These are phyloP conservation scores for Quercus lobata DNA, from an alignment of 331 rosid species.

Conservation along the genomic window DNA sequence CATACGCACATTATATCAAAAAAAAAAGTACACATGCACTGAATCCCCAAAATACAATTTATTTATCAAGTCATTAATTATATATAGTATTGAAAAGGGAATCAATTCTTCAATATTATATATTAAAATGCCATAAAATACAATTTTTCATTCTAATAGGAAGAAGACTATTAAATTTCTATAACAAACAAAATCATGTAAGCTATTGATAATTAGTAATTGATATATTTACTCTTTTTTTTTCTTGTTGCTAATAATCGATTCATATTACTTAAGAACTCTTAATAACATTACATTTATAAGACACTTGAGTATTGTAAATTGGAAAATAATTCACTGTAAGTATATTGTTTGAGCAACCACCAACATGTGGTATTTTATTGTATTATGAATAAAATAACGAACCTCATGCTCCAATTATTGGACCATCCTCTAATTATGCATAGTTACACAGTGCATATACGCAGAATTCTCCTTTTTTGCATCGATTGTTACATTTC, in stretches of 20 bases:
- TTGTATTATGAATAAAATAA: conserved; percentile 27
- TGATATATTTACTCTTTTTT: too few species aligned
- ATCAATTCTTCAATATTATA: too few species aligned
- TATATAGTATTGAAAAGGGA: too few species aligned
- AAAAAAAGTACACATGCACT: too few species aligned
- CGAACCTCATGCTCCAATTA: conserved; percentile 17
- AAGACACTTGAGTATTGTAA: conserved; percentile 20
- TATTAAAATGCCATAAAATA: too few species aligned
- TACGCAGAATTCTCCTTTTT: conserved; percentile 33
- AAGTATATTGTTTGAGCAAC: conserved; percentile 6
- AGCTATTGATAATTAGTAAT: background rate
- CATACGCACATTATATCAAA: too few species aligned
- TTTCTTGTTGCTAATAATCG: background rate
- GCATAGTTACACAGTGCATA: conserved; percentile 75
- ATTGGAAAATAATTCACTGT: conserved; percentile 3
- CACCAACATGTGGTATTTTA: conserved; percentile 52
- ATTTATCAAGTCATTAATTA: too few species aligned
- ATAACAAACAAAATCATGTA: too few species aligned
- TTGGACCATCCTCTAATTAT: conserved; percentile 14
- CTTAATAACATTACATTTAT: conserved; percentile 10
- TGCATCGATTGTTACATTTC: conserved; percentile 51
- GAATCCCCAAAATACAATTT: too few species aligned
- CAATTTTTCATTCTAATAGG: too few species aligned
- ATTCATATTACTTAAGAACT: background rate
- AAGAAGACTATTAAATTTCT: too few species aligned